Base-by-base conservation (phyloP, 192 early-diverging fungal species). In the Mortierella antarctica region DNA sequence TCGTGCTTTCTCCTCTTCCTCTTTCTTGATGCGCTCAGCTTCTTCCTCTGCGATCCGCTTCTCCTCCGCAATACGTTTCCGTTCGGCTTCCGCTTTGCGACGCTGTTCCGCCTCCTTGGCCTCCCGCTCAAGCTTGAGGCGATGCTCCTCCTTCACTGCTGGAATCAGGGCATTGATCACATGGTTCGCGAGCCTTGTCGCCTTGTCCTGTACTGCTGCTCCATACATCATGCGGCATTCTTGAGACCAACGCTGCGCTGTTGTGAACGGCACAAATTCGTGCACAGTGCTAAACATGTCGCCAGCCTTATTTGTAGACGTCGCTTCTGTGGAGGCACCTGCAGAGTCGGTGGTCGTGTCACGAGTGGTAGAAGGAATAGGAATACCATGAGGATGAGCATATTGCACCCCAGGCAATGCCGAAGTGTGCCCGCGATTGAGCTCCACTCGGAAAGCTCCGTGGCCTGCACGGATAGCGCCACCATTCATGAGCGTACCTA, bases 171-270 rank as follows among this genome's bases (percentile, higher is more conserved):
- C 76, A 58, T 97, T 92, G 7, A 95, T 65, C 17, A 96, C 64
- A 41, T 86, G 85, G 65, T 92, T 90, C 18, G 83, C 73, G 17
- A 94, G 83, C 39, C 88, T 79, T 3, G 85, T 51, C 1, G 92
- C 89, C 65, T 88, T 93, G 17, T 91, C 89, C n/a, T 82, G 75
- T 2, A 89, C 87, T 9, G 83, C 54, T 21, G 71, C 68, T 21
- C 95, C 93, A 79, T 91, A 94, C 85, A 95, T 85, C 88, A 97
- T 88, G 7, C 89, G 86, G 23, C 90, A 92, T 82, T 97, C 97
- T 78, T 98, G 94, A 41, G 88, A 84, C 95, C 95, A 97, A 6
- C 97, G 86, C 79, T 96, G 93, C 8, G 84, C 72, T 4, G 93
- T 94, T 17, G 88, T 87, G 73, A 89, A 79, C 2, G 93, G 91